phyloP scores from a whole-genome alignment of 495 filamentous ascomycete species.

The Achaetomiella virescens region DNA sequence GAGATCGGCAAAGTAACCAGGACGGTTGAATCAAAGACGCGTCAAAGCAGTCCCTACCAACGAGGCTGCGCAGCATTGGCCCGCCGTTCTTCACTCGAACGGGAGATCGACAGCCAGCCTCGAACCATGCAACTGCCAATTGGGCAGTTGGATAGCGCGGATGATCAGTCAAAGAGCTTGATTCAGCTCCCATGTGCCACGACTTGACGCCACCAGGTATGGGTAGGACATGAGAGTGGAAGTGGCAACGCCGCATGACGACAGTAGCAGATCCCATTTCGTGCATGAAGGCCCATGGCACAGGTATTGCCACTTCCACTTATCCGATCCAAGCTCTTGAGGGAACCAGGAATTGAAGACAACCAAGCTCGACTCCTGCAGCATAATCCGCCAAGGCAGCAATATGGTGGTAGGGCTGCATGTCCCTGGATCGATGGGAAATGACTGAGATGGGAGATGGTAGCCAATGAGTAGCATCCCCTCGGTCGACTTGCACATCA shows the following conservation, averaged over 20 bases:
- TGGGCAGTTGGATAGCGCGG: background rate
- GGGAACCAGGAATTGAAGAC: background rate
- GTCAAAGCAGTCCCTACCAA: background rate
- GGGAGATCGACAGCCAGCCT: slow-evolving; percentile 7
- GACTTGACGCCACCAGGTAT: no score
- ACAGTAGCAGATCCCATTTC: slow-evolving; percentile 11
- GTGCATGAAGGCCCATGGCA: background rate
- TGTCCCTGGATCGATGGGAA: background rate
- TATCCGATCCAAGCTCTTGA: no score
- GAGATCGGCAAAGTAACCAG: background rate
- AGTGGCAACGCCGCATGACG: slow-evolving; percentile 2
- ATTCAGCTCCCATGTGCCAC: background rate
- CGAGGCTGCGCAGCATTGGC: background rate
- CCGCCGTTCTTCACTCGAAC: background rate
- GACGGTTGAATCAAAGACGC: no score
- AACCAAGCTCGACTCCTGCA: background rate
- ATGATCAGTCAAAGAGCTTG: background rate
- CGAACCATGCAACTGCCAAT: background rate
- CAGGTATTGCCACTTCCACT: background rate
- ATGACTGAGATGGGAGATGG: background rate
- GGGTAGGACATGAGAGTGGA: background rate
- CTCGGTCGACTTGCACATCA: no score
- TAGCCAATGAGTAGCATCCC: background rate
- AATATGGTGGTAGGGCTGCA: slow-evolving; percentile 25
- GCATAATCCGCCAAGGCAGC: slow-evolving; percentile 5